Evolutionary conservation across 306 rosid genomes (phyloP), one percentile per base, ranked within the genome.

Genomic region (Trichosanthes truncata): DNA sequence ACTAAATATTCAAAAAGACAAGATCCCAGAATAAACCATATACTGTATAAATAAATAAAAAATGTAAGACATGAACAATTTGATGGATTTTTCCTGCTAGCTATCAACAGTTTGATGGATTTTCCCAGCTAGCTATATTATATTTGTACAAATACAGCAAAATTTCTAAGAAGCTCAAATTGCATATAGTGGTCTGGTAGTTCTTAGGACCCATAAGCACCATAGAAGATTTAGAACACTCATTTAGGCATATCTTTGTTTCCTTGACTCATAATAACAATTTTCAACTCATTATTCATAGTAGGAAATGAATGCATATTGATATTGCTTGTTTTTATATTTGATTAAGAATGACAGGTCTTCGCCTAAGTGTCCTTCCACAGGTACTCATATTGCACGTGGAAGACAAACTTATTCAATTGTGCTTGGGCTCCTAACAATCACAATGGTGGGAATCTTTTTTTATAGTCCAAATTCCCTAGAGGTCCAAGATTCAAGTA

Each of bases 1-100:
- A 56, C 74, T 36, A 66, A 78, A 49, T 60, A 57, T 26, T n/a
- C 80, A 51, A 78, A 49, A 41, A 73, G 40, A 74, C 60, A 29
- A 49, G 21, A 72, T 26, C 35, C 36, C 14, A 7, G 23, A 71
- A 25, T 72, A 72, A 72, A 72, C 57, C 21, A 25, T n/a, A 41
- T 68, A 41, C n/a, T 3, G 1, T 71, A 43, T 23, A 25, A 13
- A 43, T 23, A 25, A 13, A 71, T 21, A 25, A 13, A 41, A 13
- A 2, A 21, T 25, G n/a, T 7, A 71, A 45, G 56, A 71, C 13
- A 12, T 71, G 21, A 45, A 15, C 33, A 41, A 15, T 72, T 72
- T 74, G 61, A 74, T 48, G 60, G 6, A 18, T 1, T 25, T 73
- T 73, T 3, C 26, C 23, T 26, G 6, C 55, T 71, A 45, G 31